Evolutionary conservation across 306 rosid genomes (phyloP).

Genomic region (Acacia confusa): DNA sequence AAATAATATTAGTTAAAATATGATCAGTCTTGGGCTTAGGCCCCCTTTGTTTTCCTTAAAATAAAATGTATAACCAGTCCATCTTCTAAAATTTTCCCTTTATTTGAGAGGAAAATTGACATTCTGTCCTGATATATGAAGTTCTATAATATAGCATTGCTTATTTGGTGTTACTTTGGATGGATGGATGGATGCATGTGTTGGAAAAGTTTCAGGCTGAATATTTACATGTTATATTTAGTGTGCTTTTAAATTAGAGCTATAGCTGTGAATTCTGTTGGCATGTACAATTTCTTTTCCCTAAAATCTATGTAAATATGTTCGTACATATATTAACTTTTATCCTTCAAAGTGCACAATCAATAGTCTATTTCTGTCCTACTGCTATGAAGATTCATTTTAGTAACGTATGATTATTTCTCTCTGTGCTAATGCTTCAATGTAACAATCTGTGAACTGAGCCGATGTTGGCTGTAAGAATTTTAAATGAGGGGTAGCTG

Average conservation of each 20-base stretch:
- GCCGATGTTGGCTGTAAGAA: conserved; percentile 2
- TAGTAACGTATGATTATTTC: not conserved
- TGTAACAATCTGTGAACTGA: not conserved
- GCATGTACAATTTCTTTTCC: conserved; percentile 1
- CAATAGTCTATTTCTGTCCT: not conserved
- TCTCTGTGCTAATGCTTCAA: conserved; percentile 16
- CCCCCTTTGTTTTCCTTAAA: not conserved
- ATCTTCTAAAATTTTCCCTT: not conserved
- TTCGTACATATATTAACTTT: not conserved
- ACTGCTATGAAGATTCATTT: conserved; percentile 8
- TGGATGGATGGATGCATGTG: not conserved
- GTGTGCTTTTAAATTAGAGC: conserved; percentile 12
- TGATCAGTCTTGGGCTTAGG: not conserved
- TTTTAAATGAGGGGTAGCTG: conserved; percentile 19
- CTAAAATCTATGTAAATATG: conserved; percentile 12
- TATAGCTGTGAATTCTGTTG: conserved; percentile 13
- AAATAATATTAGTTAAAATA: not conserved
- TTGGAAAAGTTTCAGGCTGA: not conserved
- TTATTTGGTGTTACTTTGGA: conserved; percentile 17
- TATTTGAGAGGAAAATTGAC: not conserved
- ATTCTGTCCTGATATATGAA: conserved; percentile 10
- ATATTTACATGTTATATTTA: not conserved
- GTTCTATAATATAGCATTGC: not conserved
- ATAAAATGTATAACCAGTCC: not conserved
- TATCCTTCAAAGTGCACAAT: not conserved